Conservation (phyloP, 176 grass and related monocot species). For the Coix lacrymajobi region DNA sequence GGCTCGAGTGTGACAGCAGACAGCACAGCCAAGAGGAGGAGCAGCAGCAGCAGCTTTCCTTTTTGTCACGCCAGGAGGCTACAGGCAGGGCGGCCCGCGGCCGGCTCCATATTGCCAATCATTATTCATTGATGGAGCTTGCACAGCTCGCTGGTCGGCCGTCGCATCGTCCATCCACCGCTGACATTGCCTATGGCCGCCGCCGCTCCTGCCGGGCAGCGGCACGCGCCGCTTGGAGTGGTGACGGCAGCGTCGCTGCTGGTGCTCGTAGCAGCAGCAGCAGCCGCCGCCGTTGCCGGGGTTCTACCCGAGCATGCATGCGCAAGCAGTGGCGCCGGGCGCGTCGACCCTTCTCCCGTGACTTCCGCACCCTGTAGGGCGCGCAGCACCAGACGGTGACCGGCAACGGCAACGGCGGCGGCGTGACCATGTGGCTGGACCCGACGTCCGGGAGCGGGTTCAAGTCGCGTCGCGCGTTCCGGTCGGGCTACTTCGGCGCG, state of each 20-base stretch:
- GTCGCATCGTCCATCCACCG: too few species aligned
- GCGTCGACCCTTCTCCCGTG: conserved; percentile 30
- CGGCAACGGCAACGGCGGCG: not conserved
- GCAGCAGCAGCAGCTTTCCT: too few species aligned
- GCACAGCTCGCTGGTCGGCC: not conserved
- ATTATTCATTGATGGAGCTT: not conserved
- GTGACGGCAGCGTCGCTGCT: too few species aligned
- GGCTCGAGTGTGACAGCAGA: too few species aligned
- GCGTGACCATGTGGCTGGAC: conserved; percentile 65
- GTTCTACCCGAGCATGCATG: conserved; percentile 51
- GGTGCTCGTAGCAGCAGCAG: not conserved
- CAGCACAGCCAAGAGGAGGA: not conserved
- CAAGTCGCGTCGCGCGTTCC: conserved; percentile 48
- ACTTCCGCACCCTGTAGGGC: conserved; percentile 60
- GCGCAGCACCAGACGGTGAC: conserved; percentile 46
- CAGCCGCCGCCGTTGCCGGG: conserved; percentile 41
- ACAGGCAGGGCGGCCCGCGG: too few species aligned
- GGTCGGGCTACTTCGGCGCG: conserved; percentile 54
- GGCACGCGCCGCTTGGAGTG: too few species aligned
- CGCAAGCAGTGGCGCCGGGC: too few species aligned
- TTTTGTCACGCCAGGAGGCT: too few species aligned
- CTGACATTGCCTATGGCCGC: too few species aligned
- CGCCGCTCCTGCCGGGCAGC: too few species aligned
- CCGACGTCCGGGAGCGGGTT: conserved; percentile 63
- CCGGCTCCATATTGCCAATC: too few species aligned